A percentile compares a stretch with the other conserved stretches of the same genome.
Evolutionary conservation across 768 basidiomycete genomes (phyloP).

Genomic region (Plicaturopsis crispa): DNA sequence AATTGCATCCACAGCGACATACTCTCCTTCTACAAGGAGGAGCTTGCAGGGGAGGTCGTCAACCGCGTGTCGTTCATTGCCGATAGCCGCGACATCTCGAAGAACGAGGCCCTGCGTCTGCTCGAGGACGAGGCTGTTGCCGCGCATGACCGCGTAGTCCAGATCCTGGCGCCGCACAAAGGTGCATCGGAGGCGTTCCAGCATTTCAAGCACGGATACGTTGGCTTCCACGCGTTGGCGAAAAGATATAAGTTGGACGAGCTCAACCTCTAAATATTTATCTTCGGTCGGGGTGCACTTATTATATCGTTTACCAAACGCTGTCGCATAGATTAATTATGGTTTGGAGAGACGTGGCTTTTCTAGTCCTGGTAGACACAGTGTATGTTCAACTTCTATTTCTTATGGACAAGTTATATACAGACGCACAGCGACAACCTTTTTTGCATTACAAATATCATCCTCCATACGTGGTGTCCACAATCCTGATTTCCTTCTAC

Average conservation of each 20-base stretch:
- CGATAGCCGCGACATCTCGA: conserved; percentile 12
- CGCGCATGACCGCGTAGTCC: conserved; percentile 14
- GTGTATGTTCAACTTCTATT: no score
- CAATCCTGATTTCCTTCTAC: no score
- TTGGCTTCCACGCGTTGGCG: conserved; percentile 9
- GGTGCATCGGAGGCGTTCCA: conserved; percentile 13
- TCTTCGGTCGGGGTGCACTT: no score
- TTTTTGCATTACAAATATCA: no score
- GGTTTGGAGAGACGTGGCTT: no score
- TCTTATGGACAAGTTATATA: no score
- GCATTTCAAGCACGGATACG: conserved; percentile 12
- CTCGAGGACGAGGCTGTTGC: conserved; percentile 18
- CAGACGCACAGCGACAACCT: no score
- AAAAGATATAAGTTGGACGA: neutral
- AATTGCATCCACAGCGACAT: conserved; percentile 23
- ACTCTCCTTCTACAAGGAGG: conserved; percentile 35
- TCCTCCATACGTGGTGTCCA: no score
- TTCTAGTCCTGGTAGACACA: no score
- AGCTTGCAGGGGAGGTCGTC: conserved; percentile 22
- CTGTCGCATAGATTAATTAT: no score
- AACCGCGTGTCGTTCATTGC: conserved; percentile 29
- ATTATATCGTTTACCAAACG: no score
- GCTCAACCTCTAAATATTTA: conserved; percentile 1
- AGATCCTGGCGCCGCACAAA: conserved; percentile 14
- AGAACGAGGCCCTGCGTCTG: conserved; percentile 16